These are phyloP conservation scores for Senna siamea DNA, from an alignment of 306 rosid species.

Conservation along the genomic window DNA sequence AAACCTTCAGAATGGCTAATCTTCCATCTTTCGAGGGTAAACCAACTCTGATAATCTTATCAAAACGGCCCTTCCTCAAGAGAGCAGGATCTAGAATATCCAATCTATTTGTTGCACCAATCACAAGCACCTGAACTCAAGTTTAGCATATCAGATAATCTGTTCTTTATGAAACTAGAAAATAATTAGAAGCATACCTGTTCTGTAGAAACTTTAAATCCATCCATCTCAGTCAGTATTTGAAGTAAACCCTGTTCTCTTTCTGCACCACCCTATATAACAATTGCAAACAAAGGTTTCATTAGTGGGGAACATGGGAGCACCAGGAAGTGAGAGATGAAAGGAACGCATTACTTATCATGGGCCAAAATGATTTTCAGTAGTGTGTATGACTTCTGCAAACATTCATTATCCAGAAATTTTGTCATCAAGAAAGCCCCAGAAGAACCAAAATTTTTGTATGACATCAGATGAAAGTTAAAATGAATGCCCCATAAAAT, in stretches of 20 bases:
- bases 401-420: conserved; percentile 10
- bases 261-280: conserved; percentile 90
- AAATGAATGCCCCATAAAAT: conserved; percentile 22
- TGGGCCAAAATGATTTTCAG: conserved; percentile 20
- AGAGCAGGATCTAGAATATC: conserved; percentile 98
- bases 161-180: conserved; percentile 31
- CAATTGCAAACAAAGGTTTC: conserved; percentile 34
- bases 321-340: conserved; percentile 7
- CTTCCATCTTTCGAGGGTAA: conserved; percentile 97
- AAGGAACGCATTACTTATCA: neutral
- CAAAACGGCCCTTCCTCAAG: conserved; percentile 97
- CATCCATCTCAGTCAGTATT: conserved; percentile 96
- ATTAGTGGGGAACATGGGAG: conserved; percentile 30
- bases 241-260: conserved; percentile 98
- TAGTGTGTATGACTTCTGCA: neutral
- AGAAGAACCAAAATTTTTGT: conserved; percentile 22
- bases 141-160: conserved; percentile 45
- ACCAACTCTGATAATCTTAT: conserved; percentile 97
- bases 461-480: conserved; percentile 27
- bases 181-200: conserved; percentile 56
- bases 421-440: conserved; percentile 27
- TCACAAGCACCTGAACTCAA: conserved; percentile 81
- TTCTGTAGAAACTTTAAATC: conserved; percentile 91
- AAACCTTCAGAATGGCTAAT: conserved; percentile 89
- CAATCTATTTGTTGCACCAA: conserved; percentile 97